phyloP scores from a whole-genome alignment of 345 rosid species.

The Passiflora organensis region DNA sequence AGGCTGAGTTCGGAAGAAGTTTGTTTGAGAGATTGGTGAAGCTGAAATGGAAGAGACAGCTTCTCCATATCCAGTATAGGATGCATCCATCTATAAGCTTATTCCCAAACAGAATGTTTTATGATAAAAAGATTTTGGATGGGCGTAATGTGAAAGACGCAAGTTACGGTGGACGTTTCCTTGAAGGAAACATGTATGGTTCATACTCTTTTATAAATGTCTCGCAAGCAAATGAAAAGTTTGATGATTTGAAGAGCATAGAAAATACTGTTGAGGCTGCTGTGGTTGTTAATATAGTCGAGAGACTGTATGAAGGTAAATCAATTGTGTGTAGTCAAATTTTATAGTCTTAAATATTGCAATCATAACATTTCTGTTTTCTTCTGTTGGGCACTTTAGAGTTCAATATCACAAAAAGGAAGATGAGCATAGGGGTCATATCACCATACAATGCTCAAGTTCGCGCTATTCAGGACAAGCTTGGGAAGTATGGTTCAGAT shows the following conservation, averaged over 20 bases:
- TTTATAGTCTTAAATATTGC: background rate
- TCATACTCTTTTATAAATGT: constrained; percentile 50
- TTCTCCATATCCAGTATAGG: constrained; percentile 28
- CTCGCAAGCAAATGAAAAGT: constrained; percentile 24
- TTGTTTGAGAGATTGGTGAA: constrained; percentile 27
- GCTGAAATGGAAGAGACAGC: constrained; percentile 14
- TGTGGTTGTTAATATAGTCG: constrained; percentile 28
- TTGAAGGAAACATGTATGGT: constrained; percentile 37
- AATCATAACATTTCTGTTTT: background rate
- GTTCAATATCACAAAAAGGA: constrained; percentile 9
- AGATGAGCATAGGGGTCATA: constrained; percentile 38
- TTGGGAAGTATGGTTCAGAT: constrained; percentile 15
- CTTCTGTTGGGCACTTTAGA: constrained; percentile 3
- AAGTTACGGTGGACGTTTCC: constrained; percentile 12
- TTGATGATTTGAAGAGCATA: constrained; percentile 20
- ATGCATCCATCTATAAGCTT: constrained; percentile 35
- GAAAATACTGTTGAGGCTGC: constrained; percentile 39
- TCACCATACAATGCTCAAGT: constrained; percentile 54
- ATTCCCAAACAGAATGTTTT: constrained; percentile 27
- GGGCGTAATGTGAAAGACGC: constrained; percentile 11
- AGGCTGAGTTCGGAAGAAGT: constrained; percentile 27
- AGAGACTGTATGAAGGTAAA: constrained; percentile 37
- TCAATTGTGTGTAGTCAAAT: background rate
- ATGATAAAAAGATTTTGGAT: constrained; percentile 13
- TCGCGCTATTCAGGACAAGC: constrained; percentile 37